Percentiles rank a stretch among this genome's conserved stretches.
These are phyloP conservation scores for Ilex asprella DNA, from an alignment of 257 asterid genomes.

Conservation along the genomic window DNA sequence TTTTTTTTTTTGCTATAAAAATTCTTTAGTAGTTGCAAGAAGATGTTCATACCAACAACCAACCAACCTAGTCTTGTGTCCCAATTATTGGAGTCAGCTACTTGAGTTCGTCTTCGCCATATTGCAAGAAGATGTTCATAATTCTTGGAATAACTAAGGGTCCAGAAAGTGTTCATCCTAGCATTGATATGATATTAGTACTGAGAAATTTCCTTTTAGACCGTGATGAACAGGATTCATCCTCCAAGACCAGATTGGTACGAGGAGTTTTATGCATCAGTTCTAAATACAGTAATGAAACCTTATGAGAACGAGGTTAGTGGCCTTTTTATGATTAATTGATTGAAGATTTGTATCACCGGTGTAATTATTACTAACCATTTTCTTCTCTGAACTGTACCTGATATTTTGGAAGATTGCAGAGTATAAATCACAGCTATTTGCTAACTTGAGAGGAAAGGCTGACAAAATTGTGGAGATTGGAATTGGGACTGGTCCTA, in stretches of 20 bases:
- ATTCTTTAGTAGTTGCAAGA: not conserved
- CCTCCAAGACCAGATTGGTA: conserved; percentile 93
- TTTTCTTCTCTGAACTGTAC: conserved; percentile 2
- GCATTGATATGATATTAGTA: not conserved
- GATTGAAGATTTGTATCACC: not conserved
- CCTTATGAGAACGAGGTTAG: conserved; percentile 81
- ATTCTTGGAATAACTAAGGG: not conserved
- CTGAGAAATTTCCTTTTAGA: conserved; percentile 31
- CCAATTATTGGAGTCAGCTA: no score
- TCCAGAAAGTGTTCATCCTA: not conserved
- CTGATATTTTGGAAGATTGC: conserved; percentile 47
- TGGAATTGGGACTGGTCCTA: conserved; percentile 92
- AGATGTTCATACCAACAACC: no score
- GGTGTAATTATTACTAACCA: conserved; percentile 1
- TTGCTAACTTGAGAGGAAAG: conserved; percentile 60
- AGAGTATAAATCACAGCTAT: conserved; percentile 59
- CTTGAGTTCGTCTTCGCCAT: no score
- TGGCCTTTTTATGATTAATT: not conserved
- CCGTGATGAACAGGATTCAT: conserved; percentile 52
- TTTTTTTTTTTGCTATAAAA: no score
- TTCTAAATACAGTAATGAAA: conserved; percentile 44
- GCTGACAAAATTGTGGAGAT: conserved; percentile 59
- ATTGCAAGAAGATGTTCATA: not conserved
- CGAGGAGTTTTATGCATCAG: conserved; percentile 76
- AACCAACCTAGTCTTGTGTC: no score